Base-by-base conservation (phyloP, 176 grass and related monocot species). In the Aechmea fasciata region DNA sequence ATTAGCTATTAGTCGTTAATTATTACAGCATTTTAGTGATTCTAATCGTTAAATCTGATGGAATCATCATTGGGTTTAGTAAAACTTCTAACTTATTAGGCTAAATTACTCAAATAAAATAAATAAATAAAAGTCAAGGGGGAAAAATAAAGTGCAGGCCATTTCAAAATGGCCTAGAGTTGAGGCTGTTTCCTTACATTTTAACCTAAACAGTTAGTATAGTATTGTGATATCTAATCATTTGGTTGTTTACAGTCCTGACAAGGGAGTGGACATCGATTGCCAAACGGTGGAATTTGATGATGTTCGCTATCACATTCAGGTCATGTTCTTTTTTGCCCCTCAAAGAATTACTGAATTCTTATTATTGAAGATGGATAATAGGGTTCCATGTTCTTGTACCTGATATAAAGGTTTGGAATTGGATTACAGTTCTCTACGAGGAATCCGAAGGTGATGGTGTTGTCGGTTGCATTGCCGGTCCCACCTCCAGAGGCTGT, bases 271-370 rank as follows among this genome's bases (percentile, higher is more conserved):
- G 73, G 94, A 99, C 79, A 87, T 93, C 66, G 94, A 93, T 74
- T 99, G 94, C 75, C 94, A 97, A 71, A 90, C 89, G 19, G 94
- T 97, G 63, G 94, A 97, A 50, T 97, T 92, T 48, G 94, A 92
- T 52, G 94, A 97, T 68, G 82, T 97, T 67, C 87, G 90, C 49
- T 99, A 99, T 80, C 94, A 99, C 77, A 84, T 99, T 24, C 94
- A 93, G 90, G 94, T 99, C 20, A 71, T 33, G 49, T 17, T 26
- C 64, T 67, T 77, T 25, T 73, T 57, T 20, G 18, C 52, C 11
- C 24, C 15, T 70, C 51, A 7, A 4, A 70, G 33, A 7, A 7
- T 41, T 41, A 7, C 33, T 33, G 0, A 33, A 33, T 33, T 33
- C 5, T 41, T 41, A 41, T 41, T 41, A 41, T 41, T 3, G 33